Conservation (phyloP, 257 asterid genomes). For the Capsicum rhomboideum region DNA sequence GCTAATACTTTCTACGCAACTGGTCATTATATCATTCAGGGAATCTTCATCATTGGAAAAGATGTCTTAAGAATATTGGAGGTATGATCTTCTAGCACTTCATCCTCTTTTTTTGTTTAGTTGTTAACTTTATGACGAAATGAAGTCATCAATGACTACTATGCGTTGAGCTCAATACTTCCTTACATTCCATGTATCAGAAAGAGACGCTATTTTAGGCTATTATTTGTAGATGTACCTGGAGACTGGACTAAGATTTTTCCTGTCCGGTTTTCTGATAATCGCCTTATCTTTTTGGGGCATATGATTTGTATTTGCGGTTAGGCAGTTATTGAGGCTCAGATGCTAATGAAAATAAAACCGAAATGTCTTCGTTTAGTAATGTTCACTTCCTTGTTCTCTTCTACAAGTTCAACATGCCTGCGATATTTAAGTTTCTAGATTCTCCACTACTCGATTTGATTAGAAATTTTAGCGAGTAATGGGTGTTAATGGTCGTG, state of each 20-base stretch:
- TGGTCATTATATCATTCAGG: constrained; percentile 34
- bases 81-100: constrained; percentile 32
- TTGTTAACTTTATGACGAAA: background rate
- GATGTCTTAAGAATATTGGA: constrained; percentile 51
- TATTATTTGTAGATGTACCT: background rate
- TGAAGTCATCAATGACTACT: background rate
- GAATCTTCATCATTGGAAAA: constrained; percentile 54
- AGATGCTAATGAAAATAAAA: background rate
- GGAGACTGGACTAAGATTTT: background rate
- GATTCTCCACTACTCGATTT: background rate
- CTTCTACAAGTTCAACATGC: background rate
- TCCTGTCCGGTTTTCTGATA: background rate
- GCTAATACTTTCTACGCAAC: background rate
- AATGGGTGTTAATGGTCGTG: background rate
- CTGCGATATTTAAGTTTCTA: background rate
- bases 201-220: background rate
- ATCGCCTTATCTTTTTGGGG: background rate
- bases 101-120: background rate
- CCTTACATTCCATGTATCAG: background rate
- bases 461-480: background rate
- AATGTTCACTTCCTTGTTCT: background rate
- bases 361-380: background rate
- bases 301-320: background rate
- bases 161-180: background rate
- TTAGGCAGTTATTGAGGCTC: background rate